phyloP scores from a whole-genome alignment of 169 alveolate species.

The Babesia sp. region DNA sequence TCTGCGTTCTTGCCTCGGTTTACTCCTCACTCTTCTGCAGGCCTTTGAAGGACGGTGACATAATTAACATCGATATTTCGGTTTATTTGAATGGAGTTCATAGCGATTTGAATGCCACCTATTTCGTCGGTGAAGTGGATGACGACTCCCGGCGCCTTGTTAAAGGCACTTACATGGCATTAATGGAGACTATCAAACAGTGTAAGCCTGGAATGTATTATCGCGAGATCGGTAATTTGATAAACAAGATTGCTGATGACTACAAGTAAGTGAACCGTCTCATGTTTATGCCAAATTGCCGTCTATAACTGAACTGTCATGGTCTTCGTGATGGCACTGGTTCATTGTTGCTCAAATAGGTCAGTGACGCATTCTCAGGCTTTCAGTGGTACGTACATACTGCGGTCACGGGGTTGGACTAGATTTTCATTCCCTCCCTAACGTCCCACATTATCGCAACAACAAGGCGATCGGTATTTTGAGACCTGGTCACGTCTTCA shows the following conservation, averaged over 20 bases:
- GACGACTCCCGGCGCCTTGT: conserved; percentile 86
- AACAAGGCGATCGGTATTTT: conserved; percentile 92
- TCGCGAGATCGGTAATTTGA: conserved; percentile 93
- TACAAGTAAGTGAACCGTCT: conserved; percentile 69
- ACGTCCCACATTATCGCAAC: conserved; percentile 96
- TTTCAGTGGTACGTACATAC: conserved; percentile 88
- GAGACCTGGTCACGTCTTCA: conserved; percentile 97
- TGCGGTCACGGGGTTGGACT: conserved; percentile 99
- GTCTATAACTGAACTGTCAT: too few species aligned
- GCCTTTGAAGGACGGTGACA: conserved; percentile 93
- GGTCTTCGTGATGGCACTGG: too few species aligned
- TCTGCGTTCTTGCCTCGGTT: too few species aligned
- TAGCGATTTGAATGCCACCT: conserved; percentile 96
- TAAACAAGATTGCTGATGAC: conserved; percentile 83
- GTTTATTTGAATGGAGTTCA: conserved; percentile 94
- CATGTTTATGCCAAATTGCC: too few species aligned
- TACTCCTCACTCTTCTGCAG: too few species aligned
- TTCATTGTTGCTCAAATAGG: too few species aligned
- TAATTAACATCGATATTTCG: conserved; percentile 93
- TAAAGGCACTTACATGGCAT: conserved; percentile 86
- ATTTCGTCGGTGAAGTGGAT: conserved; percentile 91
- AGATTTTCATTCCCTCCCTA: conserved; percentile 94
- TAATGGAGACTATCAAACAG: conserved; percentile 83
- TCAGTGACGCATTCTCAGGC: too few species aligned
- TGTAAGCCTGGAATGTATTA: conserved; percentile 97